These are phyloP conservation scores for Arabis hirsuta DNA, from an alignment of 345 rosid species.

Conservation along the genomic window DNA sequence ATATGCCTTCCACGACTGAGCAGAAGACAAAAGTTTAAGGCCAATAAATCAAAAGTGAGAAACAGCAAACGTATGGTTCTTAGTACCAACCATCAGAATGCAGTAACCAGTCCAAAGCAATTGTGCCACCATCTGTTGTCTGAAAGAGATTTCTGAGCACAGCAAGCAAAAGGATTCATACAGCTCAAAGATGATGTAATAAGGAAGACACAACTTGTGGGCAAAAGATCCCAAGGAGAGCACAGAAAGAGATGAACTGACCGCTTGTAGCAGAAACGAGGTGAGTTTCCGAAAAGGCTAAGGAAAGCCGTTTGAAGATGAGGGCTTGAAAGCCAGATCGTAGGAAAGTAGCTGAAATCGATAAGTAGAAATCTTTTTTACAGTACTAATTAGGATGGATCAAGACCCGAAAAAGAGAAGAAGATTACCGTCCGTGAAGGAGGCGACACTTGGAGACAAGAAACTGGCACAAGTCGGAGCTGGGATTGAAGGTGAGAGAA, in stretches of 20 bases:
- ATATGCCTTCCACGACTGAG: conserved; percentile 38
- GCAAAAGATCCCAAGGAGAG: not conserved
- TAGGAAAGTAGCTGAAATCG: conserved; percentile 64
- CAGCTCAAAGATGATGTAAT: not conserved
- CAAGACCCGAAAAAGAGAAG: not conserved
- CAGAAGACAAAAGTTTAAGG: not conserved
- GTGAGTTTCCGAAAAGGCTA: conserved; percentile 73
- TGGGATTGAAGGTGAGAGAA: conserved; percentile 52
- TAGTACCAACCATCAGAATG: conserved; percentile 60
- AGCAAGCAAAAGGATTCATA: not conserved
- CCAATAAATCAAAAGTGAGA: conserved; percentile 5
- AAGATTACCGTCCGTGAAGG: conserved; percentile 68
- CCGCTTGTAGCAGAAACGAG: conserved; percentile 71
- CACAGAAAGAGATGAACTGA: conserved; percentile 22
- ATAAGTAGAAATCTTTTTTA: no score
- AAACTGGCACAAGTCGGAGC: conserved; percentile 53
- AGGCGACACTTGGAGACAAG: conserved; percentile 71
- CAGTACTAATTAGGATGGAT: not conserved
- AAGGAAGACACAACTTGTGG: not conserved
- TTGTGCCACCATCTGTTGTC: conserved; percentile 88
- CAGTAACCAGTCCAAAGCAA: conserved; percentile 88
- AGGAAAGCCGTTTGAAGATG: conserved; percentile 73
- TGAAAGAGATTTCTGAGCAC: conserved; percentile 62
- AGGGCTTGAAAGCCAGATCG: conserved; percentile 95
- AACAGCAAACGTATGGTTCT: not conserved